Evolutionary conservation across 2,329 filamentous ascomycete genomes (phyloP).

Genomic region (Macrophomina phaseolina): DNA sequence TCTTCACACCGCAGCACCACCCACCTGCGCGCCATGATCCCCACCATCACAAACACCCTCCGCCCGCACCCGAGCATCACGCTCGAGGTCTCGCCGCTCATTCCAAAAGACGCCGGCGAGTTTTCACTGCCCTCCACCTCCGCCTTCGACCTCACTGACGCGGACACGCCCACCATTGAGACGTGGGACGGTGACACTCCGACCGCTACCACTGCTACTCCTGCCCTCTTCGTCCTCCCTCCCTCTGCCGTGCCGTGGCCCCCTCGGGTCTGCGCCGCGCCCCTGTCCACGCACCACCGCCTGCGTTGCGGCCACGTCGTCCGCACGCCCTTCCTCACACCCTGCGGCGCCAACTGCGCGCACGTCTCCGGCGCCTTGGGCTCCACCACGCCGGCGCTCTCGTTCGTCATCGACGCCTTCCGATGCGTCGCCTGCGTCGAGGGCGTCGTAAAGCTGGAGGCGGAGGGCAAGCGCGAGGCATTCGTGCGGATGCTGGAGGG

Average conservation of each 20-base stretch:
- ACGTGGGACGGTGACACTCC: not conserved
- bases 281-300: conserved; percentile 13
- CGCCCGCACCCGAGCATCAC: not conserved
- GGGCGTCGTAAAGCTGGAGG: not conserved
- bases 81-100: not conserved
- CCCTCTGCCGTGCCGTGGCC: conserved; percentile 1
- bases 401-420: not conserved
- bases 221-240: not conserved
- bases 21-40: not conserved
- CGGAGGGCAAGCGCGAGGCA: not conserved
- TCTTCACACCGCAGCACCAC: not conserved
- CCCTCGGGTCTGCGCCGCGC: conserved; percentile 14
- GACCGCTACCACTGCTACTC: not conserved
- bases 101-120: no score
- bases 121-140: not conserved
- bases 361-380: not conserved
- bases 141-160: not conserved
- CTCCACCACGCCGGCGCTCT: not conserved
- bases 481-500: not conserved
- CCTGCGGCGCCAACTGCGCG: conserved; percentile 15
- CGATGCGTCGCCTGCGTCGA: not conserved
- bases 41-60: not conserved
- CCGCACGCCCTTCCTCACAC: conserved; percentile 11
- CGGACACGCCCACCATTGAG: no score
- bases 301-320: conserved; percentile 9